Conservation (phyloP, 2,329 filamentous ascomycete genomes). For the Cryphonectria japonica region DNA sequence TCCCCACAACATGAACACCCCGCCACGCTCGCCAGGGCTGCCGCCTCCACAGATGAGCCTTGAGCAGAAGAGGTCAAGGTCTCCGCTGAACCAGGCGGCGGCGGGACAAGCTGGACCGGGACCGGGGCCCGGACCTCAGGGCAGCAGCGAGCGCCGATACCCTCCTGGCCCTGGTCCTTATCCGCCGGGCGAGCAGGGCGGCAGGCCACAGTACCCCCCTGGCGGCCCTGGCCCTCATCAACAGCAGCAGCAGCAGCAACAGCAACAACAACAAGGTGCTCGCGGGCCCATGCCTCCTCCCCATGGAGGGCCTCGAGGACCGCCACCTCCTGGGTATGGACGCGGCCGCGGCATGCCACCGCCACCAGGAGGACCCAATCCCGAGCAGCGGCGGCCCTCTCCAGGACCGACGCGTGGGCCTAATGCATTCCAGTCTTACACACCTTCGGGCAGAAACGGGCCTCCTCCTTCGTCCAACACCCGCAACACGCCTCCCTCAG, state of each 20-base stretch:
- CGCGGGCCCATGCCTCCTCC: constrained; percentile 24
- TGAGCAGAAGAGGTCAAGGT: constrained; percentile 47
- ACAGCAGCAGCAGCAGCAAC: not conserved
- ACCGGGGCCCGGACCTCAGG: constrained; percentile 29
- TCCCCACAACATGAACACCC: constrained; percentile 39
- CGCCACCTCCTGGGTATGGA: constrained; percentile 33
- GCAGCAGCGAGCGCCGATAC: constrained; percentile 26
- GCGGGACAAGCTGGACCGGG: constrained; percentile 33
- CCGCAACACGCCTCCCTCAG: constrained; percentile 23
- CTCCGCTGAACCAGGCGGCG: constrained; percentile 47
- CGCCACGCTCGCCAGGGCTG: constrained; percentile 42
- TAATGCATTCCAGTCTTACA: constrained; percentile 21
- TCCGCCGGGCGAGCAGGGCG: constrained; percentile 36
- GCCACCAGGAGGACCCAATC: constrained; percentile 31
- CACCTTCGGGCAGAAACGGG: constrained; percentile 12
- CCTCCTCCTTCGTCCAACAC: constrained; percentile 16
- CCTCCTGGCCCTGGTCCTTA: constrained; percentile 39
- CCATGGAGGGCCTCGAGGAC: constrained; percentile 34
- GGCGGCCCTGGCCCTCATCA: constrained; percentile 20
- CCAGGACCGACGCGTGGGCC: constrained; percentile 22
- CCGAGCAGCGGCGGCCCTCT: constrained; percentile 23
- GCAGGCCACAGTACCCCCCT: constrained; percentile 25
- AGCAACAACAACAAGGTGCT: not conserved
- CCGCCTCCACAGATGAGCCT: constrained; percentile 48
- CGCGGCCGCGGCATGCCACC: constrained; percentile 32